phyloP scores from a whole-genome alignment of 306 rosid genomes.

The Glycine soja region DNA sequence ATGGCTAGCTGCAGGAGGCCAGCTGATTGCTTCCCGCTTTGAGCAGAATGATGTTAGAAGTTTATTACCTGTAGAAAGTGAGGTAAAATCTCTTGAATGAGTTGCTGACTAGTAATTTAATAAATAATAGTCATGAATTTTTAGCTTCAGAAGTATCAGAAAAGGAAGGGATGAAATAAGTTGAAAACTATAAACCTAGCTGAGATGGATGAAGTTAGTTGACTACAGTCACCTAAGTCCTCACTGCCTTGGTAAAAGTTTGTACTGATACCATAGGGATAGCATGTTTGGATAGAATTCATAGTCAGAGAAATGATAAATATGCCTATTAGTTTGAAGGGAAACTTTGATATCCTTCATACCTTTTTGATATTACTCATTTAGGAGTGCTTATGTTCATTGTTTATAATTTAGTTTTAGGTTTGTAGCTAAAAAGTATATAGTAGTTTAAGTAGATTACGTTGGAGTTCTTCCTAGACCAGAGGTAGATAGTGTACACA shows the following conservation, averaged over 20 bases:
- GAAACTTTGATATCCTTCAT: not conserved
- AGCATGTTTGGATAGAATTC: too few species aligned
- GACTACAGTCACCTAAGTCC: too few species aligned
- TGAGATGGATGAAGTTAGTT: too few species aligned
- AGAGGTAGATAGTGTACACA: constrained; percentile 38
- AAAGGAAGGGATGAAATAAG: not conserved
- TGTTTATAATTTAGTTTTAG: constrained; percentile 11
- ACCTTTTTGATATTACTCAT: not conserved
- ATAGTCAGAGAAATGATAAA: too few species aligned
- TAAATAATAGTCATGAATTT: constrained; percentile 33
- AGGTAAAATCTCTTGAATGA: constrained; percentile 66
- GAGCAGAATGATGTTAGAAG: constrained; percentile 98
- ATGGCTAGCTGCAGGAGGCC: constrained; percentile 99
- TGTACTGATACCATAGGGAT: too few species aligned
- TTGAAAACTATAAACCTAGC: too few species aligned
- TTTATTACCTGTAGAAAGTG: constrained; percentile 93
- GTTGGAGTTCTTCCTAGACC: not conserved
- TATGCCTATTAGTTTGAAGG: too few species aligned
- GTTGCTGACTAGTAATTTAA: constrained; percentile 36
- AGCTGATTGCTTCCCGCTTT: constrained; percentile 95
- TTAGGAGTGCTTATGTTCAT: not conserved
- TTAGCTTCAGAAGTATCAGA: not conserved
- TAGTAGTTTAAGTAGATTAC: constrained; percentile 36
- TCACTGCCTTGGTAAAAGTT: too few species aligned
- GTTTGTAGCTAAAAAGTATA: constrained; percentile 25